Base-by-base conservation (phyloP, 2,329 filamentous ascomycete genomes). In the Phoma sp. region DNA sequence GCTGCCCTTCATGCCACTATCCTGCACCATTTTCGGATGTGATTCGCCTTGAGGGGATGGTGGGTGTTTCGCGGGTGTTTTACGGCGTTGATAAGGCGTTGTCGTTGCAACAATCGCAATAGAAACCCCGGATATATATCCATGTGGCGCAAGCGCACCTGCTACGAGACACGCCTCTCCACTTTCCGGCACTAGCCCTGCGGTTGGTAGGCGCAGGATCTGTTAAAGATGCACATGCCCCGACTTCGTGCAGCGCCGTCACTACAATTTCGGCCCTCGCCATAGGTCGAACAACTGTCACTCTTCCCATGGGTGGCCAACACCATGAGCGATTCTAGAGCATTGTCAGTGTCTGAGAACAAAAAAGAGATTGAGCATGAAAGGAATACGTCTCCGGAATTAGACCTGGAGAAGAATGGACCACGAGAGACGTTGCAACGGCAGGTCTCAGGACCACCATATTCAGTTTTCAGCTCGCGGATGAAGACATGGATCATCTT, bases 401-500 rank as follows among this genome's bases (percentile, higher is more conserved):
- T 33, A 23, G 52, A 55, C 10, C 3, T 47, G 5, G 52, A 49
- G 28, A 50, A 61, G 21, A 56, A 54, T 56, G 53, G 17, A 11
- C 36, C 21, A 3, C 26, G 34, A 12, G 23, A 47, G n/a, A 47
- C 49, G 2, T 38, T 68, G 10, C 52, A 67, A 43, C 58, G 63
- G 39, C 58, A 64, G 32, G 42, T 60, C 11, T 68, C 70, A 7
- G 70, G 59, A 12, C 66, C 67, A 2, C 68, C 68, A 7, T 72
- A 70, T 42, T 67, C 69, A 2, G 58, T 67, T n/a, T 73, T 70
- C 49, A 63, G 64, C 12, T 42, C 52, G 20, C 53, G 62, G 7
- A 68, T 78, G 56, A 76, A 83, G 28, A 76, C 83, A 20, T 73
- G 78, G 63, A 80, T 81, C 43, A 78, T 83, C 20, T 77, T 80